Percentiles rank a stretch among this genome's conserved stretches.
Conservation (phyloP, 2,329 filamentous ascomycete species). For the Coniochaeta sp. region DNA sequence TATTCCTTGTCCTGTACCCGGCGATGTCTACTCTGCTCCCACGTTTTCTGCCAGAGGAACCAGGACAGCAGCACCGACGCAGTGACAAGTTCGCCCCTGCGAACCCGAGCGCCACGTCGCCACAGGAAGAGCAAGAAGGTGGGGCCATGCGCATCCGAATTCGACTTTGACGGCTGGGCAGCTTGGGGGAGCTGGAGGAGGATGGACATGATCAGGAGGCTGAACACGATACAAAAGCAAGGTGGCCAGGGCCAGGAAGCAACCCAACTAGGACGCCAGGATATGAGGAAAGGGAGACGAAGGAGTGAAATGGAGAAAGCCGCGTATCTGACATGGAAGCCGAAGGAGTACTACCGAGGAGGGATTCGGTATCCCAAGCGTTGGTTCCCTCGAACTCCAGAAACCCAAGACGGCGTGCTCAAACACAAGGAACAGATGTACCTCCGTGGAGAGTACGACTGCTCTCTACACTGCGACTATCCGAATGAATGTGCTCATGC, state of each 20-base stretch:
- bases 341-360: neutral
- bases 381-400: neutral
- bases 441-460: constrained; percentile 12
- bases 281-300: neutral
- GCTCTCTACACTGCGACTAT: constrained; percentile 19
- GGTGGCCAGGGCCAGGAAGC: neutral
- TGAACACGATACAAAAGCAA: neutral
- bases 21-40: constrained; percentile 30
- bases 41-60: constrained; percentile 21
- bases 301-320: neutral
- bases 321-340: constrained; percentile 5
- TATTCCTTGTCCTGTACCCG: constrained; percentile 25
- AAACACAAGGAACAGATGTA: constrained; percentile 10
- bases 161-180: constrained; percentile 26
- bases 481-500: constrained; percentile 17
- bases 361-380: neutral
- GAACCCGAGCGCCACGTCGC: constrained; percentile 2
- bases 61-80: constrained; percentile 6
- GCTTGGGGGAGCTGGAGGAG: constrained; percentile 21
- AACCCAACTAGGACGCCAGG: neutral
- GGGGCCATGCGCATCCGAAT: constrained; percentile 18
- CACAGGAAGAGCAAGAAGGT: neutral
- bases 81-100: constrained; percentile 1
- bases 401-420: neutral
- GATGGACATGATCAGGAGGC: constrained; percentile 1